Evolutionary conservation across 2,329 filamentous ascomycete genomes (phyloP).

Genomic region (Pyricularia sp.): DNA sequence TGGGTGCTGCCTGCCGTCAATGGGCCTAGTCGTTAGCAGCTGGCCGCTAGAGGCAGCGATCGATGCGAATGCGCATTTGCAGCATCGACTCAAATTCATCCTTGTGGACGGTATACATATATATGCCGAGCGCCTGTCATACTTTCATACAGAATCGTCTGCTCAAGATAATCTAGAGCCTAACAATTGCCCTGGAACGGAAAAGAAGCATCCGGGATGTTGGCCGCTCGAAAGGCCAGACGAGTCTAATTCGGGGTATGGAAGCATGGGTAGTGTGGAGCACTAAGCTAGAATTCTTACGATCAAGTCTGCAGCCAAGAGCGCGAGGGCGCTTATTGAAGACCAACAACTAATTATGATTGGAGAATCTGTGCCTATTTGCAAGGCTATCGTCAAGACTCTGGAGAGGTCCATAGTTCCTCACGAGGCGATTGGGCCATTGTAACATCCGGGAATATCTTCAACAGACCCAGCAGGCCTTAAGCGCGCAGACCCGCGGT

Average conservation of each 20-base stretch:
- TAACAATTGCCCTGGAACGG: no score
- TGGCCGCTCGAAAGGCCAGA: neutral
- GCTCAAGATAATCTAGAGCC: no score
- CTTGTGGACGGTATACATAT: no score
- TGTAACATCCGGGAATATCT: neutral
- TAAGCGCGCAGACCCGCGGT: neutral
- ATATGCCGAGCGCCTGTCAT: no score
- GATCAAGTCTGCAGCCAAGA: neutral
- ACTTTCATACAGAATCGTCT: no score
- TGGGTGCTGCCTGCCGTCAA: neutral
- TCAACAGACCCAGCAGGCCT: neutral
- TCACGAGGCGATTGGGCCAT: neutral
- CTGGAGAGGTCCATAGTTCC: neutral
- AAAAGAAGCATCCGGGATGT: neutral
- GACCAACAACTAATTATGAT: neutral
- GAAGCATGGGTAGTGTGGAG: neutral
- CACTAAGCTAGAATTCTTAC: neutral
- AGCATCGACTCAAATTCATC: no score
- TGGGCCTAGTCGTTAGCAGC: no score
- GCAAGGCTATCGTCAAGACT: neutral
- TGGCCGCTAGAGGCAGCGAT: no score
- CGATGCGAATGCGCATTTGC: no score
- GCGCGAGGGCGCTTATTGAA: neutral
- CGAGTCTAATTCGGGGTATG: neutral
- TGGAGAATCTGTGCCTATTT: neutral